Evolutionary conservation across 2,329 filamentous ascomycete species (phyloP), one percentile per base, ranked within the genome.

Genomic region (Zymoseptoria ardabiliae): DNA sequence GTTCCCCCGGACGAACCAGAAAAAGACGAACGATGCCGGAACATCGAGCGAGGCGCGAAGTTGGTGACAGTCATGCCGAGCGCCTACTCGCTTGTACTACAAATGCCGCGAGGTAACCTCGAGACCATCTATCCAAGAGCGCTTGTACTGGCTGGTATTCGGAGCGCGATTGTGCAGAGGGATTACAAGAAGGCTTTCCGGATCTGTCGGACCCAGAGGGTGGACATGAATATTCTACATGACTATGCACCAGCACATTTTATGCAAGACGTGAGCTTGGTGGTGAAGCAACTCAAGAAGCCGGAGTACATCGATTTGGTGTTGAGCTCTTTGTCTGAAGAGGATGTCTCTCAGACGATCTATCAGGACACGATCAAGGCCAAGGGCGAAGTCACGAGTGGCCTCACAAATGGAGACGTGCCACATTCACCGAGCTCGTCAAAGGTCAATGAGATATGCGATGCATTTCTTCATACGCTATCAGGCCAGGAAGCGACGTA

Each of bases 221-320:
- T 99, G 0, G 94, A 99, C 70, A 92, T 97, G 88, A 99, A 99
- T 70, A 93, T 99, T 62, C 79, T 99, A 2, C 93, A 96, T 70
- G 94, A 99, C 70, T 90, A 97, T 74, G 85, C 86, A n/a, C 91
- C 93, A 0, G 81, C 86, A 45, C 89, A 95, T 66, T 97, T 99
- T 71, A 81, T 97, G 72, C 77, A 81, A 3, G 89, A 86, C 64
- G 83, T 96, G 10, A 79, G 81, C 0, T 74, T 89, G 0, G 96
- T 99, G 69, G 79, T 97, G 30, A 85, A 91, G 19, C 92, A 99
- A 72, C 80, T 99, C 49, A 85, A 87, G 66, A 91, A 90, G 63
- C 80, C 89, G 11, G 84, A 91, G 45, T 88, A 90, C 64, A 87
- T 97, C 61, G 94, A 99, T 71, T 80, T 97, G 20, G 96, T 99